Conservation (phyloP, 2,329 filamentous ascomycete genomes). For the Verticillium zaregamsianum region DNA sequence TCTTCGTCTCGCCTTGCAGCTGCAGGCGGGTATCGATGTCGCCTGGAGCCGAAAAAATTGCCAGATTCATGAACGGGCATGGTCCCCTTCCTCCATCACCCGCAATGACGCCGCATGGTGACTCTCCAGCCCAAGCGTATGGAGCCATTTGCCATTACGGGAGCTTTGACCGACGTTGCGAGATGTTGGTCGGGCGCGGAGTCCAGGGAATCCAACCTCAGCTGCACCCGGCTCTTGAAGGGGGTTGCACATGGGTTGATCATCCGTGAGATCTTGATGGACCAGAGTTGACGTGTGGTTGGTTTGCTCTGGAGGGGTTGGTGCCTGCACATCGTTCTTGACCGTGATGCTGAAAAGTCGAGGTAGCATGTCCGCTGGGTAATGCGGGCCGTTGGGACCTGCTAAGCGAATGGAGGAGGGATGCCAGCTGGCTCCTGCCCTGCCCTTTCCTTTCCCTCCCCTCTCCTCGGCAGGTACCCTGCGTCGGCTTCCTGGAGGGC, state of each 20-base stretch:
- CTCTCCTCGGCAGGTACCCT: too few relatives aligned
- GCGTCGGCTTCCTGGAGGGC: too few relatives aligned
- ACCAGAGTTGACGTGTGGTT: not conserved
- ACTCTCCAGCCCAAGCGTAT: not conserved
- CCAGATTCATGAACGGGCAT: not conserved
- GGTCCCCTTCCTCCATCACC: not conserved
- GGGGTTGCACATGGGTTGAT: not conserved
- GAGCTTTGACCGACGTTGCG: not conserved
- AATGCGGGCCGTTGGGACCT: conserved; percentile 1
- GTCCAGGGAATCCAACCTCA: not conserved
- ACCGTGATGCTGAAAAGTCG: not conserved
- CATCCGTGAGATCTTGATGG: not conserved
- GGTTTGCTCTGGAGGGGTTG: not conserved
- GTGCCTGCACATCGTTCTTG: not conserved
- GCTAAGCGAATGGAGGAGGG: not conserved
- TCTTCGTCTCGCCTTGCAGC: not conserved
- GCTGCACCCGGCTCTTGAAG: not conserved
- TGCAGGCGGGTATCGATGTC: not conserved
- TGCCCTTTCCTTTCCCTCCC: not conserved
- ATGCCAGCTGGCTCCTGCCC: not conserved
- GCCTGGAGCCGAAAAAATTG: not conserved
- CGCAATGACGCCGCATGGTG: not conserved
- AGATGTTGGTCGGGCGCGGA: not conserved
- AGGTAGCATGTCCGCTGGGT: not conserved
- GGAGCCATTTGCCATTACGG: not conserved